Evolutionary conservation across 805 yeast genomes (phyloP), one percentile per base, ranked within the genome.

Genomic region (Saccharomycopsis microspora): DNA sequence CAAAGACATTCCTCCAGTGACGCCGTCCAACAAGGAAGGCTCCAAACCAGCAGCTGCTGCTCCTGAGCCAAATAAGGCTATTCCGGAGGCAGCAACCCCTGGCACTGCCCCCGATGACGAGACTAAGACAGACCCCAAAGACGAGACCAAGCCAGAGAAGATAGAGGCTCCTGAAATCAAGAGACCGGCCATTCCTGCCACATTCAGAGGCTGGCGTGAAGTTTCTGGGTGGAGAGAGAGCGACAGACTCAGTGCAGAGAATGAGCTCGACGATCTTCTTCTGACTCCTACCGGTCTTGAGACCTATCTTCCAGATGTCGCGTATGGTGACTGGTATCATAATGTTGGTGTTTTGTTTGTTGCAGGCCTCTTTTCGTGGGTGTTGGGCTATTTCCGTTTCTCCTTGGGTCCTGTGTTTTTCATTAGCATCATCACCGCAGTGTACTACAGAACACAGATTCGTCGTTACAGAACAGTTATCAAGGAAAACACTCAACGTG

Each of bases 311-410:
- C 94, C 94, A 5, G 82, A 85, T 32, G 70, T 66, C 36, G 74
- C 78, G 10, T 85, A 84, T 57, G 98, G 98, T 46, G 97, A 93
- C 60, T 93, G 98, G 98, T 93, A 82, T 60, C 97, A 93, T 63
- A 81, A 82, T 45, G 80, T 82, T n/a, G 96, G 76, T 0, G 71
- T 80, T 36, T 67, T 87, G 49, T 69, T 83, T 32, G 61, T 74
- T 28, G 87, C 83, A 5, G 88, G 84, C 0, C 60, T 84, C 9
- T 60, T 83, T 10, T 85, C 95, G 3, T 89, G 90, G 80, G 55
- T 81, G 3, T 57, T 85, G 39, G 99, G 97, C 6, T 75, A 81
- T 65, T 75, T 84, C 54, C 71, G 78, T 42, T 81, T 89, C 56
- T 78, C 88, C 5, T 58, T 89, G 47, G 93, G 93, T 6, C 86